Base-by-base conservation (phyloP, 345 rosid genomes). In the Sisymbrium altissimum region DNA sequence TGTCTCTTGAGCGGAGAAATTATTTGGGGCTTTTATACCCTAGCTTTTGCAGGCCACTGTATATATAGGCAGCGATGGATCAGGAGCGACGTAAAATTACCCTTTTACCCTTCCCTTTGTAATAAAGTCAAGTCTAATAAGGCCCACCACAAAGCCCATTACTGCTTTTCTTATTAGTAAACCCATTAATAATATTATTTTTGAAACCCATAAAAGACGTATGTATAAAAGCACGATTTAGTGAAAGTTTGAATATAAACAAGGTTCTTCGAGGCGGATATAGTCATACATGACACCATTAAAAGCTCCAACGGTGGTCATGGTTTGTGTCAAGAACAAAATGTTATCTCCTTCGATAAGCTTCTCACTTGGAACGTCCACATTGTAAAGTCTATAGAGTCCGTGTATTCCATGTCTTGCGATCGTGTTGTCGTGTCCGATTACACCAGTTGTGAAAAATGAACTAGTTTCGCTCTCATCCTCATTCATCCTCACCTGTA, bases 331-430 rank as follows among this genome's bases (percentile, higher is more conserved):
- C 33, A 91, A 73, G 64, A 84, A 88, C 61, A 94, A 68, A 15
- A 83, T 80, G 62, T 91, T 94, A 64, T 86, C 84, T 25, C 96
- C 97, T 71, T 79, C 53, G 12, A 84, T 60, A 32, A 89, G 86
- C 53, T 30, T 50, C 27, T 65, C 62, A 15, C 90, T 88, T 1
- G 82, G 74, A 7, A 94, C 73, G 7, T 87, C 89, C 10, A 89
- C 85, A 14, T 69, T 80, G 73, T 76, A 89, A 65, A 94, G 76
- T 85, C 93, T 80, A 71, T 89, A 88, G 36, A 87, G 81, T 29
- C 98, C 97, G 60, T 86, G 98, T 74, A 89, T 84, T 30, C 96
- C 97, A 64, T 91, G 96, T 73, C 98, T 89, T 36, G 91, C 89
- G 19, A 91, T 82, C 17, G 97, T 52, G 71, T 91, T 94, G 79